Evolutionary conservation across 495 filamentous ascomycete species (phyloP), one percentile per base, ranked within the genome.

Genomic region (Neurospora sp.): DNA sequence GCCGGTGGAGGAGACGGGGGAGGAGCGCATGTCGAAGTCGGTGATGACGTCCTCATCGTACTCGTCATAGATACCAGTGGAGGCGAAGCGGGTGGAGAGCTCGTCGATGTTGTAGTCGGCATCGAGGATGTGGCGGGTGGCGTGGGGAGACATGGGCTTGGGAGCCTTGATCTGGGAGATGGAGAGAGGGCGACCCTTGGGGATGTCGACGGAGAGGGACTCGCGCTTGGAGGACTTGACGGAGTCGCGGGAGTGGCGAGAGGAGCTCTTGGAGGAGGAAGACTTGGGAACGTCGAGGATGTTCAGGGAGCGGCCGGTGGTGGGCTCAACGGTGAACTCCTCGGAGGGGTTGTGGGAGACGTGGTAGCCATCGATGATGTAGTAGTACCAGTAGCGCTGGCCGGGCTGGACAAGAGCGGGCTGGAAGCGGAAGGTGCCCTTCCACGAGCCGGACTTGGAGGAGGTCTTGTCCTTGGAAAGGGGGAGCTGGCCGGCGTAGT

Each of bases 341-440:
- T 92, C 89, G 79, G 93, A 93, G 70, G 96, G 96, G 84, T 99
- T 96, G 87, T 98, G 95, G 69, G 96, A 95, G 82, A 97, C 92
- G 83, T 98, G 94, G 90, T 98, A 98, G 74, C 96, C 96, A 80
- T 99, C 96, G 85, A 98, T 96, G 92, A 99, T 97, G 87, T 97
- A 99, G 89, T 99, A 99, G 90, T 98, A 99, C 96, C 96, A 99
- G 90, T 98, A 98, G 77, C 96, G 90, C 79, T 91, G 88, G 73
- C 94, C 93, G 72, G 92, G 86, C 86, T 94, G 89, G 71, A 97
- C 88, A 73, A 92, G 92, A 66, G 89, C 84, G 81, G 90, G 91
- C 85, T 95, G 93, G 86, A 99, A 97, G 84, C 92, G 90, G 88
- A 99, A 97, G 80, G 93, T 96, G 81, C 96, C 96, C 78, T 93